A percentile compares a stretch with the other conserved stretches of the same genome.
Conservation (phyloP, 2,329 filamentous ascomycete species). For the Didymella segeticola region DNA sequence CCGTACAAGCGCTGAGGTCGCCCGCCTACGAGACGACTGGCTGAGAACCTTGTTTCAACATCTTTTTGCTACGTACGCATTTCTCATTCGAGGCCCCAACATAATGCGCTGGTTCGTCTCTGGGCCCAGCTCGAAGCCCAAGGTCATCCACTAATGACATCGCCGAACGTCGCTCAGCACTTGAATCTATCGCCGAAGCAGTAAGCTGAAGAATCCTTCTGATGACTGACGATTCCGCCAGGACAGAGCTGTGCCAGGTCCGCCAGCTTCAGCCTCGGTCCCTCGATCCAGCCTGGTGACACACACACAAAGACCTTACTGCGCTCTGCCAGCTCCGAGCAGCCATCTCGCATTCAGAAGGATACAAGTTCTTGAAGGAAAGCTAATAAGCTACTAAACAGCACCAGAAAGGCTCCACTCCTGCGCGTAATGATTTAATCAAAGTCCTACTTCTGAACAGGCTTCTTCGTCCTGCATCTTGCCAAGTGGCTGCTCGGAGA, state of each 20-base stretch:
- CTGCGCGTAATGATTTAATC: too few relatives aligned
- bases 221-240: background rate
- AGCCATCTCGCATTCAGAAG: too few relatives aligned
- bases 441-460: too few relatives aligned
- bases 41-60: slow-evolving; percentile 13
- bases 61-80: slow-evolving; percentile 4
- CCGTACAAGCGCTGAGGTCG: slow-evolving; percentile 41
- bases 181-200: background rate
- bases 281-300: background rate
- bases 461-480: too few relatives aligned
- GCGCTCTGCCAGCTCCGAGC: too few relatives aligned
- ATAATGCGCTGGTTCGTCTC: slow-evolving; percentile 2
- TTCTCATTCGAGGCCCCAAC: slow-evolving; percentile 4
- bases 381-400: too few relatives aligned
- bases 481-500: too few relatives aligned
- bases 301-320: slow-evolving; percentile 4
- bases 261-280: background rate
- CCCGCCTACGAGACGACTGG: slow-evolving; percentile 30
- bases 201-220: background rate
- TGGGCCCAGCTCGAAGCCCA: slow-evolving; percentile 1
- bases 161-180: slow-evolving; percentile 6
- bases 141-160: slow-evolving; percentile 9
- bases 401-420: too few relatives aligned
- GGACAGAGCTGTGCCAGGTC: background rate
- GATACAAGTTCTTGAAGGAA: too few relatives aligned